Conservation (phyloP, 106 monocot species). For the Dendrobium officinale region DNA sequence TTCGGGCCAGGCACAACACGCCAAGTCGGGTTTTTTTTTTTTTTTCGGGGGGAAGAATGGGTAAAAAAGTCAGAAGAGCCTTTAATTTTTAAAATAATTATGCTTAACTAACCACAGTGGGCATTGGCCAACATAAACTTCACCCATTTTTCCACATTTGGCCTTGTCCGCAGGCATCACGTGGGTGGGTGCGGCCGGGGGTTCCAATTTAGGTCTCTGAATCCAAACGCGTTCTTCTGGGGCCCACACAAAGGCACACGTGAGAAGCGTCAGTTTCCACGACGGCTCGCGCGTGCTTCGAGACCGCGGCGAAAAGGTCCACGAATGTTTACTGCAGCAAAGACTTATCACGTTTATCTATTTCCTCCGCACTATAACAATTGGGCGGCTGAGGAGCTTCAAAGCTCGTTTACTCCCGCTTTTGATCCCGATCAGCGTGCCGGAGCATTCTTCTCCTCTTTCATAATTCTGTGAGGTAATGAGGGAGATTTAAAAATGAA, state of each 20-base stretch:
- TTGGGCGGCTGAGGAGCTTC: not conserved
- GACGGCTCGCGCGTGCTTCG: not conserved
- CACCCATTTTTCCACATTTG: no score
- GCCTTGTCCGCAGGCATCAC: not conserved
- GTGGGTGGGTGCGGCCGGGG: not conserved
- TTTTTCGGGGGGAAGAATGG: no score
- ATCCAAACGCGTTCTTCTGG: not conserved
- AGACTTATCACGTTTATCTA: not conserved
- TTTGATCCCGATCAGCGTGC: not conserved
- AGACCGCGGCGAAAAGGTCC: not conserved
- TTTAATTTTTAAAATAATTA: no score
- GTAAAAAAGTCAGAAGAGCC: no score
- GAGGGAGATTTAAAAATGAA: not conserved
- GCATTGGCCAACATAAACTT: no score
- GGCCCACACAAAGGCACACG: slow-evolving; percentile 4
- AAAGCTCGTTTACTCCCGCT: not conserved
- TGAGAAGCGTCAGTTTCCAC: not conserved
- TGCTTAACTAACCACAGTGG: no score
- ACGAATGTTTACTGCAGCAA: not conserved
- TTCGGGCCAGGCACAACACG: no score
- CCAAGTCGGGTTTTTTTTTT: no score
- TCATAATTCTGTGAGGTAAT: not conserved
- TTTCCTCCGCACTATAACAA: not conserved
- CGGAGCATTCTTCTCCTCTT: not conserved
- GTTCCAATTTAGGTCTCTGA: not conserved